Base-by-base conservation (phyloP, 2,329 filamentous ascomycete species). In the Bipolaris cookei region DNA sequence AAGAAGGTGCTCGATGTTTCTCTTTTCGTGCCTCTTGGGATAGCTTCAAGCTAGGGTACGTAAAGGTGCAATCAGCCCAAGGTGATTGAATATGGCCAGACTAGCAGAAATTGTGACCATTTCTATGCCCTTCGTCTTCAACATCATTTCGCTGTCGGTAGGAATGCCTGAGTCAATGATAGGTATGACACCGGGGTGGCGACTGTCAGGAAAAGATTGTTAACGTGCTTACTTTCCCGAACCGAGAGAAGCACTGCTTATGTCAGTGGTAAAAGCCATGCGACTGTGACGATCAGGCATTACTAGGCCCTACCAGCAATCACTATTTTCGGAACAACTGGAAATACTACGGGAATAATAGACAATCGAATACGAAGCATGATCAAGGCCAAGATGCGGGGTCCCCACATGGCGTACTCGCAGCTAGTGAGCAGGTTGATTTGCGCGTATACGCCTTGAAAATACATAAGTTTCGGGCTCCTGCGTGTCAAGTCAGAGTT, bases 91-190 rank as follows among this genome's bases (percentile, higher is more conserved):
- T 10, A 43, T 30, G 23, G 41, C 23, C 23, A 7, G 25, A n/a
- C 13, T 43, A 3, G 23, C 21, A 30, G 14, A n/a, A 6, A 43
- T 78, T 51, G 78, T 80, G 8, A 79, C 79, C 0, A 76, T 76
- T 1, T 71, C 80, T 3, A 81, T 82, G 78, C 69, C 80, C 1
- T 80, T 80, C 62, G 50, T 69, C 13, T 74, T 72, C 67, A 70
- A 73, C 47, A 65, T 66, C 60, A 72, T 72, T 62, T 73, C 46
- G 69, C 64, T 16, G 2, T 47, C 14, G 8, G 14, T 14, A 32
- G 23, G 6, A 13, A 18, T n/a, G 6, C 7, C n/a, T 7, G 4
- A 25, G 67, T 14, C 51, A 6, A 14, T 6, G 5, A 4, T n/a
- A 41, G 20, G 16, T 6, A 37, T 16, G 34, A n/a, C 8, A 10